Evolutionary conservation across 2,329 filamentous ascomycete species (phyloP).

Genomic region (Conoideocrella luteorostrata): DNA sequence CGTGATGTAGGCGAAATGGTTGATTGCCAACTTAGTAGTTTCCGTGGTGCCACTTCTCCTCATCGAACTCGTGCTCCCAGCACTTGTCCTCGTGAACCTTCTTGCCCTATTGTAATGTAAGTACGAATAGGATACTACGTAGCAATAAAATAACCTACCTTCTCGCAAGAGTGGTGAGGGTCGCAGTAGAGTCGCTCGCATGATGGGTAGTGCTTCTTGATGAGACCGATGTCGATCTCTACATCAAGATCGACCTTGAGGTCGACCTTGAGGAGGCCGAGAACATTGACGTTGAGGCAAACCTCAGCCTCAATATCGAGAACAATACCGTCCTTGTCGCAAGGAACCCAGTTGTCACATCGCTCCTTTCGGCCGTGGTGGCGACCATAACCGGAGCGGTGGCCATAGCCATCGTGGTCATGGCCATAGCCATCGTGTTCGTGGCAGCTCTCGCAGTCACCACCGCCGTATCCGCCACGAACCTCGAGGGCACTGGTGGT

Average conservation of each 20-base stretch:
- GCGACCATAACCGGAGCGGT: background rate
- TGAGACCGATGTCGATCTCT: background rate
- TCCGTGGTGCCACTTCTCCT: background rate
- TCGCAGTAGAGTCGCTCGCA: background rate
- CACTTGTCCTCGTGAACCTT: background rate
- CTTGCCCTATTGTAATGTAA: background rate
- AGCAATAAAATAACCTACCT: background rate
- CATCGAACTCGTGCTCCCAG: constrained; percentile 4
- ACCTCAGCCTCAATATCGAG: background rate
- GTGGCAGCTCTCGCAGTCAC: background rate
- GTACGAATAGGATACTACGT: too few relatives aligned
- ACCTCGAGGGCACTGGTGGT: too few relatives aligned
- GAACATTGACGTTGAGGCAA: background rate
- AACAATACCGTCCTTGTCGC: background rate
- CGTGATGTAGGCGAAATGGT: too few relatives aligned
- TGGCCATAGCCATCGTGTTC: background rate
- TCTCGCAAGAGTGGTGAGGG: background rate
- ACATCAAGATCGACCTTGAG: background rate
- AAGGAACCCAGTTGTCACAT: constrained; percentile 4
- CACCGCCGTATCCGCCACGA: too few relatives aligned
- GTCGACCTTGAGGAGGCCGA: background rate
- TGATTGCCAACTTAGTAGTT: constrained; percentile 3
- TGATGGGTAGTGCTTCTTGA: background rate
- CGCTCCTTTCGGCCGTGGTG: background rate
- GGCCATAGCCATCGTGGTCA: background rate